Conservation (phyloP, 1,284 basidiomycete species). For the Apiotrichum laibachii region DNA sequence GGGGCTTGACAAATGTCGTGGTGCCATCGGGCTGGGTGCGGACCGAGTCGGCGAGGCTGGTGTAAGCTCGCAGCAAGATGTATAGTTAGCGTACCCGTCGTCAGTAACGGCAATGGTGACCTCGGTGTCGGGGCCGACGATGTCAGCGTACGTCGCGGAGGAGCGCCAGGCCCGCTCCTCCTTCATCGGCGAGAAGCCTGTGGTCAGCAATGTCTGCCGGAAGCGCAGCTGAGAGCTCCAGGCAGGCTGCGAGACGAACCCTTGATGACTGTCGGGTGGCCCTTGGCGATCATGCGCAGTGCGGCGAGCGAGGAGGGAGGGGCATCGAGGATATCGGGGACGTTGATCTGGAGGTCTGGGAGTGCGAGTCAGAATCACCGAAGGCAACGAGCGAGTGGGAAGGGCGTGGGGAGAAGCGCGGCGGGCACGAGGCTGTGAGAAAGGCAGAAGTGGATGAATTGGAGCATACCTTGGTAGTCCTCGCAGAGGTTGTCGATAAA, state of each 20-base stretch:
- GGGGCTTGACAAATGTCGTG: slow-evolving; percentile 75
- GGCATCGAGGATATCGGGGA: slow-evolving; percentile 56
- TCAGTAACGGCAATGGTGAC: slow-evolving; percentile 78
- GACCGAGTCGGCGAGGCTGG: slow-evolving; percentile 75
- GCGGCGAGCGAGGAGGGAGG: slow-evolving; percentile 73
- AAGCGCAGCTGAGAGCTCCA: neutral
- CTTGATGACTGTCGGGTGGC: slow-evolving; percentile 74
- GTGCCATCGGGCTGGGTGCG: slow-evolving; percentile 55
- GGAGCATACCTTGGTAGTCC: slow-evolving; percentile 21
- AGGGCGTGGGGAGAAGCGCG: neutral
- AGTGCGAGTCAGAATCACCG: neutral
- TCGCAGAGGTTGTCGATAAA: slow-evolving; percentile 13
- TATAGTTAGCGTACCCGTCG: slow-evolving; percentile 68
- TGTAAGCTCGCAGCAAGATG: too few relatives aligned
- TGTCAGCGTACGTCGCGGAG: slow-evolving; percentile 37
- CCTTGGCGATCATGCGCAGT: slow-evolving; percentile 65
- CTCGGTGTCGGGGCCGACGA: slow-evolving; percentile 56
- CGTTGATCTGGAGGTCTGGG: slow-evolving; percentile 31
- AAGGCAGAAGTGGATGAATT: neutral
- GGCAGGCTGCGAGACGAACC: slow-evolving; percentile 50
- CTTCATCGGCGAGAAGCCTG: slow-evolving; percentile 33
- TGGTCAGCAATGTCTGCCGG: slow-evolving; percentile 10
- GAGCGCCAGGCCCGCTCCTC: slow-evolving; percentile 26
- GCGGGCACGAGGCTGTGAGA: neutral
- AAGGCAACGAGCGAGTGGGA: neutral